Base-by-base conservation (phyloP, 2,329 filamentous ascomycete genomes). In the Beauveria australis region DNA sequence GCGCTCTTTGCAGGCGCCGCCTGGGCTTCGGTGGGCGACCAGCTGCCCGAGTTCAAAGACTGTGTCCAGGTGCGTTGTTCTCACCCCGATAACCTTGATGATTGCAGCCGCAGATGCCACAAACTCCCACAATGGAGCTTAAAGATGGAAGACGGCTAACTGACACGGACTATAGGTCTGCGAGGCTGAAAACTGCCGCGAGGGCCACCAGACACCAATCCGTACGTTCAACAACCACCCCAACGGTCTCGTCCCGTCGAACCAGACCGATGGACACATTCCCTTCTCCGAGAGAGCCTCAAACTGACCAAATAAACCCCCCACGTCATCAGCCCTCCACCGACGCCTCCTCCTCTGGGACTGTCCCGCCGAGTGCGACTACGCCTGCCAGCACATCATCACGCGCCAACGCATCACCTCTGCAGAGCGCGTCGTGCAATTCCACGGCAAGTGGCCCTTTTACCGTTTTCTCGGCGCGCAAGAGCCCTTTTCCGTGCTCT, bases 391-490 rank as follows among this genome's bases (percentile, higher is more conserved):
- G 74, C 93, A 96, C 80, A 88, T 96, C 72, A 81, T 95, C 63
- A 97, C 94, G 61, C 76, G 84, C 67, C 76, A 77, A 62, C 91
- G 93, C 64, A 76, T 92, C 65, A 78, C 83, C 28, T 78, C 82
- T 64, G 82, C 85, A 63, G 83, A 85, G 33, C 82, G 86, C 12
- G 75, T 97, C 54, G 87, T 93, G 61, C 94, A 99, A 76, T 99
- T 92, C 79, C 92, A 99, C 78, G 94, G 94, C 37, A 99, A 99
- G 82, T 99, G 94, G 94, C 94, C 94, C 44, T 99, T 99, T 77
- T 81, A 87, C 73, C 89, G 94, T 66, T 82, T 97, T 70, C 76
- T 95, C 59, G 94, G 94, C 73, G 89, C 96, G 79, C 94, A 99
- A 77, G 94, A 99, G 77, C 92, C 93, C 62, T 91, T 92, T 73